A percentile compares a stretch with the other conserved stretches of the same genome.
Conservation (phyloP, 1,284 basidiomycete species). For the Somion occarium region DNA sequence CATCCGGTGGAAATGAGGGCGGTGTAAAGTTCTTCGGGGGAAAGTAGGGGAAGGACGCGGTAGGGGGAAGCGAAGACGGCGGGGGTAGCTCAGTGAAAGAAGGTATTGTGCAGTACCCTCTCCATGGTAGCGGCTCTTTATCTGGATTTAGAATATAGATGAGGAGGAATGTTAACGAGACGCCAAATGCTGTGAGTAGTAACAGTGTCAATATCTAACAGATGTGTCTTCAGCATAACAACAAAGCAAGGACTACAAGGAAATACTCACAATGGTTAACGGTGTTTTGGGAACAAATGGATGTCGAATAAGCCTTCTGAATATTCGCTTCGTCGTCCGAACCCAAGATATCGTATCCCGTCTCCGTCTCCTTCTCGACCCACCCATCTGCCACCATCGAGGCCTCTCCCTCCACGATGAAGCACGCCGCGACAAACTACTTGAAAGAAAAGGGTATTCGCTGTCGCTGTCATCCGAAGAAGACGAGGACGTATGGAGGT, state of each 20-base stretch:
- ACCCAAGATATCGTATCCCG: slow-evolving; percentile 29
- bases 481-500: slow-evolving; percentile 42
- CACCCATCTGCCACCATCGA: slow-evolving; percentile 29
- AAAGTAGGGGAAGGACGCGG: slow-evolving; percentile 32
- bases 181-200: slow-evolving; percentile 67
- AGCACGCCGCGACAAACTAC: slow-evolving; percentile 23
- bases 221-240: too few species aligned
- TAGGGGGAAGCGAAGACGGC: slow-evolving; percentile 33
- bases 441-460: slow-evolving; percentile 48
- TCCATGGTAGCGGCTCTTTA: slow-evolving; percentile 92
- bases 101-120: slow-evolving; percentile 80
- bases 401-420: slow-evolving; percentile 26
- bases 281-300: slow-evolving; percentile 79
- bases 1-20: slow-evolving; percentile 53
- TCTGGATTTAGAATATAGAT: slow-evolving; percentile 95
- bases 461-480: slow-evolving; percentile 65
- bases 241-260: slow-evolving; percentile 2
- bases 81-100: slow-evolving; percentile 37
- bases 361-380: slow-evolving; percentile 30
- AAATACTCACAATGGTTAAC: slow-evolving; percentile 64
- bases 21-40: slow-evolving; percentile 36
- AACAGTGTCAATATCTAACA: slow-evolving; percentile 71
- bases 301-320: slow-evolving; percentile 58
- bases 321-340: slow-evolving; percentile 48
- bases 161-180: slow-evolving; percentile 76